These are phyloP conservation scores for Andrographis paniculata DNA, from an alignment of 305 asterid species.

Conservation along the genomic window DNA sequence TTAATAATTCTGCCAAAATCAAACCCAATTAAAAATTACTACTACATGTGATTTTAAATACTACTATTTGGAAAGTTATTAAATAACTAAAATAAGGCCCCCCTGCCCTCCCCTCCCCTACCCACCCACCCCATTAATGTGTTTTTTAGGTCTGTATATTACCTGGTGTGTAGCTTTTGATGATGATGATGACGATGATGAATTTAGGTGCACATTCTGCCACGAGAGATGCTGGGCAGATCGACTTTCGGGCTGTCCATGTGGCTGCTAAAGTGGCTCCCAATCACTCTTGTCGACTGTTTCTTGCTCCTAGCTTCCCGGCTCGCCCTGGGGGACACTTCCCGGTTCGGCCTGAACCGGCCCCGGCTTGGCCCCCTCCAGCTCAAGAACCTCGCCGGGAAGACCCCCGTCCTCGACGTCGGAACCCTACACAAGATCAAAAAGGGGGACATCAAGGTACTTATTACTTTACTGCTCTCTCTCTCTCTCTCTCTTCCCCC, in stretches of 20 bases:
- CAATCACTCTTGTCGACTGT: conserved; percentile 66
- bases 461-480: background rate
- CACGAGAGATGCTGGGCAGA: conserved; percentile 78
- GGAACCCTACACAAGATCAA: conserved; percentile 88
- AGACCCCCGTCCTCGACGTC: conserved; percentile 78
- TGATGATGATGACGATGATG: background rate
- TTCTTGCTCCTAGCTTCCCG: conserved; percentile 46
- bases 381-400: conserved; percentile 70
- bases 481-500: background rate
- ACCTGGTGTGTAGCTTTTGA: too few species aligned
- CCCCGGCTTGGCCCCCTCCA: conserved; percentile 62
- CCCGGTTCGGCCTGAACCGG: conserved; percentile 61
- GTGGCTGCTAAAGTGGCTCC: conserved; percentile 91
- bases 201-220: conserved; percentile 83
- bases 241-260: conserved; percentile 93
- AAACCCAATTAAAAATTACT: background rate
- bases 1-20: background rate
- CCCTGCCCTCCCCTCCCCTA: too few species aligned
- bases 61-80: too few species aligned
- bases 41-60: too few species aligned
- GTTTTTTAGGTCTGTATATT: too few species aligned
- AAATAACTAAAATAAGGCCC: too few species aligned
- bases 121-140: too few species aligned
- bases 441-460: conserved; percentile 80
- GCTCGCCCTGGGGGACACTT: conserved; percentile 62